phyloP scores from a whole-genome alignment of 352 stramenopile species.

The Aphanomyces euteiches region DNA sequence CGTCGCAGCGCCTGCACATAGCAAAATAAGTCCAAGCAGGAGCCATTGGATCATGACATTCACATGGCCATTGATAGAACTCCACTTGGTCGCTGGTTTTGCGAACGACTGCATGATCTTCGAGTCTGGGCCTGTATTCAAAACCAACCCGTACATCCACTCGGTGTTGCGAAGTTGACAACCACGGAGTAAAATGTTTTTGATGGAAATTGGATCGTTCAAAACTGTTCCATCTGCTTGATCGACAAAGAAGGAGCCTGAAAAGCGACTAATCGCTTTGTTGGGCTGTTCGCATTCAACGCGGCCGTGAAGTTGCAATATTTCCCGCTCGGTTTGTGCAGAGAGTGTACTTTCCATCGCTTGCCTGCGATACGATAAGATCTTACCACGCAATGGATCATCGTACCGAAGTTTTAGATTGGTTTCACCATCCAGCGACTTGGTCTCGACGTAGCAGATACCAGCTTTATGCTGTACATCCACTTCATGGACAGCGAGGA shows the following conservation, averaged over 20 bases:
- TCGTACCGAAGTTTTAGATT: conserved; percentile 86
- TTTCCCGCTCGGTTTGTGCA: conserved; percentile 37
- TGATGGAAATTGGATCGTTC: conserved; percentile 62
- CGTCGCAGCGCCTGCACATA: conserved; percentile 56
- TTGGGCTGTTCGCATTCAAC: conserved; percentile 77
- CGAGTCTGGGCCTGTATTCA: conserved; percentile 83
- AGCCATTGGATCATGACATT: conserved; percentile 81
- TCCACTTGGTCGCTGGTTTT: conserved; percentile 66
- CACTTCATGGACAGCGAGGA: conserved; percentile 70
- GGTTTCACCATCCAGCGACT: conserved; percentile 85
- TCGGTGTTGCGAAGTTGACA: conserved; percentile 86
- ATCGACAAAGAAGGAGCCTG: conserved; percentile 54
- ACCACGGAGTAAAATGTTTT: conserved; percentile 86
- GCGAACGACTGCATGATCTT: conserved; percentile 76
- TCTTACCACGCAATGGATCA: conserved; percentile 26
- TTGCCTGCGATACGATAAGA: conserved; percentile 37
- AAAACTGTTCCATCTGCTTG: conserved; percentile 33
- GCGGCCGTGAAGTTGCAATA: conserved; percentile 39
- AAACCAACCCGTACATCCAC: conserved; percentile 82
- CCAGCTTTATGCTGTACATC: conserved; percentile 53
- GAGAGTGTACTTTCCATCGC: conserved; percentile 57
- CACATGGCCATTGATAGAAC: conserved; percentile 73
- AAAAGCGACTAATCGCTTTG: conserved; percentile 72
- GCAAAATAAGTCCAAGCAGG: conserved; percentile 53
- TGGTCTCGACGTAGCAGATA: conserved; percentile 86